A percentile compares a stretch with the other conserved stretches of the same genome.
Evolutionary conservation across 2,329 filamentous ascomycete species (phyloP).

Genomic region (Colletotrichum tofieldiae): DNA sequence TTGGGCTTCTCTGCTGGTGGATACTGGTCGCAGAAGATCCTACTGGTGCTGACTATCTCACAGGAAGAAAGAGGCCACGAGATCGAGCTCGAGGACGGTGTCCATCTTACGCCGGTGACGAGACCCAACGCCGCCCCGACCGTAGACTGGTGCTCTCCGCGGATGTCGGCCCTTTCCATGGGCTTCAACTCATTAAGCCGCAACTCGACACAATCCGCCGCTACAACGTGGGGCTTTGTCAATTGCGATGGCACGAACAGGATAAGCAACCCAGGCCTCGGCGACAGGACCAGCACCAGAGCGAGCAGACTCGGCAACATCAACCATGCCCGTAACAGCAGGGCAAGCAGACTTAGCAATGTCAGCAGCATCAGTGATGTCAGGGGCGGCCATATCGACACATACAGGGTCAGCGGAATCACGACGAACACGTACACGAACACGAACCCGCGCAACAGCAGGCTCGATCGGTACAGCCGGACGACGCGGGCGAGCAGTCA

Average conservation of each 20-base stretch:
- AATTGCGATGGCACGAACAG: not conserved
- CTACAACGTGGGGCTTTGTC: constrained; percentile 4
- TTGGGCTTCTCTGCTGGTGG: too few relatives aligned
- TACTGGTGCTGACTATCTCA: not conserved
- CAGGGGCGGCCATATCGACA: not conserved
- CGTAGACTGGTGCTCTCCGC: constrained; percentile 38
- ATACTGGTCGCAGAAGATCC: too few relatives aligned
- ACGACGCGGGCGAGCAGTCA: constrained; percentile 28
- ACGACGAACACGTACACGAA: constrained; percentile 16
- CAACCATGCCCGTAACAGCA: not conserved
- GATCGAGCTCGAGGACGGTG: constrained; percentile 29
- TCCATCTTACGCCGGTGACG: constrained; percentile 13
- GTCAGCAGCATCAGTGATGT: not conserved
- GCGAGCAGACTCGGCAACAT: not conserved
- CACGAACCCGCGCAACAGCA: constrained; percentile 8
- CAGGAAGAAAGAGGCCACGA: constrained; percentile 2
- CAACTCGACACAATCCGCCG: constrained; percentile 16
- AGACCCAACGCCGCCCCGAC: constrained; percentile 21
- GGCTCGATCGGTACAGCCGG: constrained; percentile 22
- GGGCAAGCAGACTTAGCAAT: constrained; percentile 11
- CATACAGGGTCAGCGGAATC: constrained; percentile 19
- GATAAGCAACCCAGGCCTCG: not conserved
- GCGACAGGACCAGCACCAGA: not conserved
- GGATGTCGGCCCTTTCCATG: constrained; percentile 42
- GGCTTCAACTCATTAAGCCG: constrained; percentile 21